Base-by-base conservation (phyloP, 2,329 filamentous ascomycete genomes). In the Fusarium falciforme region DNA sequence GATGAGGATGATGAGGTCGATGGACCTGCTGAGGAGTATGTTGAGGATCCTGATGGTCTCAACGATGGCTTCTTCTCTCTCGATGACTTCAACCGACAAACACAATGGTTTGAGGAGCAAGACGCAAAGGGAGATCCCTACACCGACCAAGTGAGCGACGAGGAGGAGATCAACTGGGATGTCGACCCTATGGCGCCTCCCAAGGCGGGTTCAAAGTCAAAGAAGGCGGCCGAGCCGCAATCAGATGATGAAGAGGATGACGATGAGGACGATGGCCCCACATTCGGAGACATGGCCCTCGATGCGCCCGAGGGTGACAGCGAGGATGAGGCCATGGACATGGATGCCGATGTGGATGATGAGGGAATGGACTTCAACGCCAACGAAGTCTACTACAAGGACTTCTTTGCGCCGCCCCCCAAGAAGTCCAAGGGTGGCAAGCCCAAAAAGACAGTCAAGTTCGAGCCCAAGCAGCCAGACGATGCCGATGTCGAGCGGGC, bases 31-130 rank as follows among this genome's bases (percentile, higher is more conserved):
- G 86, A 88, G 1, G 87, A 88, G 3, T 86, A 85, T 1, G 83
- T 83, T 12, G 84, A 87, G 5, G 87, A 98, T 79, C 91, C 91
- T 5, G 88, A 96, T 79, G 94, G 95, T 8, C 89, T 99, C 35
- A 98, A 99, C 79, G 96, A 99, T 80, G 96, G 95, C 6, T 99
- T 99, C 85, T 99, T 99, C 85, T 97, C 94, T 17, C 96, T 99
- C 78, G 95, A 98, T 78, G 92, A 97, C 68, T 99, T 99, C 89
- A 99, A 99, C 87, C 94, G 93, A 80, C 94, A 97, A 80, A 94
- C 95, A 2, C 94, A 97, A 78, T 93, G 93, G 80, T 91, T 98
- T 58, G 96, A 99, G 82, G 91, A 94, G 73, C 93, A 95, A 82
- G 96, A 98, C 81, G 89, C 90, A 31, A 88, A 89, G 72, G 94